These are phyloP conservation scores for Phaeodactylum tricornutum DNA, from an alignment of 108 stramenopile genomes.

Conservation along the genomic window DNA sequence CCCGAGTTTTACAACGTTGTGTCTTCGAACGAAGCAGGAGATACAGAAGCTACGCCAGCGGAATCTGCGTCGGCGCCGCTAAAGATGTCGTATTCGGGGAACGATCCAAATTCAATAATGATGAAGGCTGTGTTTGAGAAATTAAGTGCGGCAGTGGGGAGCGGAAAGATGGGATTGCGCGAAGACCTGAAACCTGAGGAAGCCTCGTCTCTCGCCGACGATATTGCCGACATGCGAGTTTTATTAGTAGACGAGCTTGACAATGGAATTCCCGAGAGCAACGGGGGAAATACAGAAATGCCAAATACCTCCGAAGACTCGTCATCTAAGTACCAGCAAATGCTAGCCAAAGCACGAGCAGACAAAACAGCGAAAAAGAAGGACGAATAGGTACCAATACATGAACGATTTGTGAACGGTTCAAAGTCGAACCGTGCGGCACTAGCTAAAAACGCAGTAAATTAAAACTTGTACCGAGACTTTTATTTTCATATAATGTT, in stretches of 20 bases:
- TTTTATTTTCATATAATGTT: conserved; percentile 54
- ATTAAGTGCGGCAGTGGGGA: conserved; percentile 42
- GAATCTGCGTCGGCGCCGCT: conserved; percentile 4
- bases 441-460: too few relatives aligned
- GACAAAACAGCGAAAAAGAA: conserved; percentile 15
- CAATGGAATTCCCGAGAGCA: conserved; percentile 19
- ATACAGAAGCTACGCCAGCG: too few relatives aligned
- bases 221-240: conserved; percentile 43
- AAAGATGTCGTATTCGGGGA: conserved; percentile 7
- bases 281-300: neutral
- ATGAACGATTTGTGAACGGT: too few relatives aligned
- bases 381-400: too few relatives aligned
- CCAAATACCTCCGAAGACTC: neutral
- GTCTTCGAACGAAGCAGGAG: too few relatives aligned
- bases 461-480: too few relatives aligned
- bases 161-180: conserved; percentile 57
- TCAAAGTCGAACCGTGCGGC: too few relatives aligned
- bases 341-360: conserved; percentile 40
- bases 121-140: conserved; percentile 45
- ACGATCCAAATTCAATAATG: conserved; percentile 31
- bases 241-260: conserved; percentile 70
- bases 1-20: conserved; percentile 4
- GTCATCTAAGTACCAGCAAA: conserved; percentile 27
- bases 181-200: conserved; percentile 27
- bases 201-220: conserved; percentile 41